phyloP scores from a whole-genome alignment of 2,329 filamentous ascomycete species.

The Allantophomopsis cytisporea region DNA sequence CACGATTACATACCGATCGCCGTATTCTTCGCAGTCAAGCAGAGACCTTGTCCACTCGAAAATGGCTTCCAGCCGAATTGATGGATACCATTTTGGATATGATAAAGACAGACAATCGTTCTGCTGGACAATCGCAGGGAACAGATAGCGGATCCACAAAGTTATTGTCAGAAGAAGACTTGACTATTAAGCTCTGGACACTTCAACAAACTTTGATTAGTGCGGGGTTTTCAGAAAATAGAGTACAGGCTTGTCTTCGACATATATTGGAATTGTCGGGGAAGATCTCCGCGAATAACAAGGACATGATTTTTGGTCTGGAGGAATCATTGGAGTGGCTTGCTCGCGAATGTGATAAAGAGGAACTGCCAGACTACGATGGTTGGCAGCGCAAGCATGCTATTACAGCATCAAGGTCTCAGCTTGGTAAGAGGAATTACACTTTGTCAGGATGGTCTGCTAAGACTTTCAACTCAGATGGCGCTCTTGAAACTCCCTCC shows the following conservation, averaged over 20 bases:
- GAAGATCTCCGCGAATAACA: conserved; percentile 38
- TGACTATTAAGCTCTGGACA: conserved; percentile 72
- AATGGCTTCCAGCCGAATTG: conserved; percentile 72
- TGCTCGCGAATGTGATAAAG: conserved; percentile 56
- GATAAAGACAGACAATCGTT: conserved; percentile 51
- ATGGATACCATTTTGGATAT: conserved; percentile 66
- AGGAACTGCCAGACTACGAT: conserved; percentile 63
- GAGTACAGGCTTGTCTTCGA: conserved; percentile 49
- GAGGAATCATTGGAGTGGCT: conserved; percentile 86
- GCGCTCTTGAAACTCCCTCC: conserved; percentile 9
- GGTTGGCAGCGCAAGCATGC: conserved; percentile 20
- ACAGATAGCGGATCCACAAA: conserved; percentile 22
- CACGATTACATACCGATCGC: conserved; percentile 72
- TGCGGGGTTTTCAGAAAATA: conserved; percentile 52
- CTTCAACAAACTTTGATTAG: conserved; percentile 59
- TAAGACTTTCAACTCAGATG: no score
- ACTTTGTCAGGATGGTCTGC: no score
- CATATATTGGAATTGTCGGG: conserved; percentile 55
- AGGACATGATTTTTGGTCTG: conserved; percentile 69
- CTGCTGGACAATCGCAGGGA: conserved; percentile 22
- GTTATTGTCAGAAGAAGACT: conserved; percentile 59
- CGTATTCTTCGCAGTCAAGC: conserved; percentile 71
- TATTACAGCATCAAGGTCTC: not conserved
- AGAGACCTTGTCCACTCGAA: conserved; percentile 53
- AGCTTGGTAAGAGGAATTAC: not conserved